Conservation (phyloP, 208 protist genomes). For the Zelonia costaricensis region DNA sequence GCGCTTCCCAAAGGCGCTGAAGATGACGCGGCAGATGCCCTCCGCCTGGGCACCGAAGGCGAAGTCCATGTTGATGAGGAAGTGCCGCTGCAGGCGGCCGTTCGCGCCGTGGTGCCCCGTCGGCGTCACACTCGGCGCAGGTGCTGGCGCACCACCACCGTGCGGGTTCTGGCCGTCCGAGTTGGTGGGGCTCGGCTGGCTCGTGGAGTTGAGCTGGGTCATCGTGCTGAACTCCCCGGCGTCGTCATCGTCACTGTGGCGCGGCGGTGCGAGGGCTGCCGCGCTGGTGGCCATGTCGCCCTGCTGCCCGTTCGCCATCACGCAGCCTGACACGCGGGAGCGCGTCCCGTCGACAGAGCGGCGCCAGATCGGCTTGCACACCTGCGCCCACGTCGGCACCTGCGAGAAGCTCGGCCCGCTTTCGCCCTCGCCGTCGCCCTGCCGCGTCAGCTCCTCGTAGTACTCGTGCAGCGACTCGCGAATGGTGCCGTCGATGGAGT, state of each 20-base stretch:
- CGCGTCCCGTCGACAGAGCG: slow-evolving; percentile 1
- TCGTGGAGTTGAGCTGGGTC: not conserved
- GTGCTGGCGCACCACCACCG: too few species aligned
- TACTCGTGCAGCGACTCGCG: slow-evolving; percentile 33
- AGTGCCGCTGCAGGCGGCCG: slow-evolving; percentile 53
- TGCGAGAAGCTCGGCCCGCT: slow-evolving; percentile 3
- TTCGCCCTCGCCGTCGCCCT: slow-evolving; percentile 5
- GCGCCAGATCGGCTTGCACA: slow-evolving; percentile 37
- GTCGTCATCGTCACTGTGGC: not conserved
- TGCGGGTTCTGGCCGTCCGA: too few species aligned
- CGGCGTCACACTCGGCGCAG: too few species aligned
- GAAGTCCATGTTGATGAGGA: slow-evolving; percentile 94
- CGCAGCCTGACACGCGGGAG: slow-evolving; percentile 10
- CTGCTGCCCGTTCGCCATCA: slow-evolving; percentile 6
- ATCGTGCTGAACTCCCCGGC: not conserved
- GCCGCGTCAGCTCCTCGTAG: slow-evolving; percentile 12
- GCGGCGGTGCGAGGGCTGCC: not conserved
- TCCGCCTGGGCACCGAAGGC: slow-evolving; percentile 90
- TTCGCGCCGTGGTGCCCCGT: slow-evolving; percentile 6
- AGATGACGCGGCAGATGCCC: slow-evolving; percentile 76
- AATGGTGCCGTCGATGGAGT: slow-evolving; percentile 65
- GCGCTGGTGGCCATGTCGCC: slow-evolving; percentile 8
- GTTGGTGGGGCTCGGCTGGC: not conserved
- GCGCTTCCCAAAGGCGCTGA: slow-evolving; percentile 76
- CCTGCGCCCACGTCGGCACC: slow-evolving; percentile 26